These are phyloP conservation scores for Saturnispora besseyi DNA, from an alignment of 805 yeast species.

Conservation along the genomic window DNA sequence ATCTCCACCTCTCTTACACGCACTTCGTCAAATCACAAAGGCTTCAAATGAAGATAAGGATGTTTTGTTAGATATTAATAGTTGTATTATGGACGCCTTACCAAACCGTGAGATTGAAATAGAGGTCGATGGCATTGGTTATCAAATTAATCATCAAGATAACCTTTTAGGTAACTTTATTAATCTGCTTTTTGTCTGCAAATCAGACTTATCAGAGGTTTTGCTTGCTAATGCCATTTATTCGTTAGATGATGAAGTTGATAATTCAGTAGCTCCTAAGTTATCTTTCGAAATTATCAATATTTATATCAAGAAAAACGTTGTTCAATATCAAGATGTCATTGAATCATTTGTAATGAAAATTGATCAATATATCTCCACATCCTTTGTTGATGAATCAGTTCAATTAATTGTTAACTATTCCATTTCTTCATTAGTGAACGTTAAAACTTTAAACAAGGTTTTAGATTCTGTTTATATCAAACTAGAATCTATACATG, in stretches of 20 bases:
- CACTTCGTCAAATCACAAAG: conserved; percentile 11
- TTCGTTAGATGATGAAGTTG: conserved; percentile 19
- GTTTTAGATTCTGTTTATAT: conserved; percentile 7
- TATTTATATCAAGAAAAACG: conserved; percentile 20
- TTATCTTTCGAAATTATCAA: conserved; percentile 25
- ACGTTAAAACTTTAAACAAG: not conserved
- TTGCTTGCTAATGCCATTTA: conserved; percentile 22
- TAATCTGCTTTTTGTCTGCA: conserved; percentile 12
- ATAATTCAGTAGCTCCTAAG: conserved; percentile 15
- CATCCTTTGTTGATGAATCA: conserved; percentile 25
- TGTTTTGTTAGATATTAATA: conserved; percentile 17
- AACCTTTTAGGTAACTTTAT: conserved; percentile 21
- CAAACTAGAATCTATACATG: conserved; percentile 1
- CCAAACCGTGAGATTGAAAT: conserved; percentile 18
- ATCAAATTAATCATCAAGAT: conserved; percentile 8
- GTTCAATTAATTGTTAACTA: conserved; percentile 27
- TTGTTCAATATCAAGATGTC: conserved; percentile 16
- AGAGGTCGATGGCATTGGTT: conserved; percentile 6
- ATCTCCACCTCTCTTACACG: conserved; percentile 5
- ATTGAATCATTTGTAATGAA: conserved; percentile 29
- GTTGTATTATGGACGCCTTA: conserved; percentile 18
- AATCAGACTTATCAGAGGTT: conserved; percentile 16
- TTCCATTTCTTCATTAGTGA: conserved; percentile 11
- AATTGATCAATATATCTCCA: conserved; percentile 28
- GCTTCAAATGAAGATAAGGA: conserved; percentile 16